Base-by-base conservation (phyloP, 176 grass and related monocot genomes). In the Tillandsia fasciculata region DNA sequence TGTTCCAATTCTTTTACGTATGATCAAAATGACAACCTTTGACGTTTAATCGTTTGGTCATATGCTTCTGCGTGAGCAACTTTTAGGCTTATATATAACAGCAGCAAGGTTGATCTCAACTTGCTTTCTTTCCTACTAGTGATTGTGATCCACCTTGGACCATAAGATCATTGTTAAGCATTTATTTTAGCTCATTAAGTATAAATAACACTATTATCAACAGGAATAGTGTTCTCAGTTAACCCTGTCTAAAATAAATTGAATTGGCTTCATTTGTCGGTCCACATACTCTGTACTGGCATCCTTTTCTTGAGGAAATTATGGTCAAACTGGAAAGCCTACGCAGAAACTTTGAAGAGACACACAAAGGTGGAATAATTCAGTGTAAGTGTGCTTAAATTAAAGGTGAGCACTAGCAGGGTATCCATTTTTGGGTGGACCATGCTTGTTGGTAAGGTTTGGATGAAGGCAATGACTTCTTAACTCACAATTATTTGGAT, bases 391-490 rank as follows among this genome's bases (percentile, higher is more conserved):
- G 12, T 67, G 65, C 33, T 48, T 11, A 61, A 49, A 48, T 17
- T 26, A 72, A 64, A 82, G 67, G 76, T 65, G 72, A 58, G 14
- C 68, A 65, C 51, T 79, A 72, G 72, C 78, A 53, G 49, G 64
- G 67, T 50, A 70, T 65, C 49, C 78, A 52, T 15, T 84, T 84
- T 65, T 50, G 56, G 54, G 71, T 72, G 75, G 78, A 84, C 75
- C 67, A 81, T 76, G 66, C 71, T 68, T 71, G 63, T 66, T 68
- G 61, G 67, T 75, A 68, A 69, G 75, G 22, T 73, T 76, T 42
- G 6, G 53, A 65, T 78, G 82, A 75, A 82, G 15, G n/a, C 54
- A 20, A 9, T 76, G 78, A 68, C 78, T 85, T 82, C 65, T 76
- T 74, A 8, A 22, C 7, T 14, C 14, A 18, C 7, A 61, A 20